Evolutionary conservation across 768 basidiomycete species (phyloP).

Genomic region (Zangia roseola): DNA sequence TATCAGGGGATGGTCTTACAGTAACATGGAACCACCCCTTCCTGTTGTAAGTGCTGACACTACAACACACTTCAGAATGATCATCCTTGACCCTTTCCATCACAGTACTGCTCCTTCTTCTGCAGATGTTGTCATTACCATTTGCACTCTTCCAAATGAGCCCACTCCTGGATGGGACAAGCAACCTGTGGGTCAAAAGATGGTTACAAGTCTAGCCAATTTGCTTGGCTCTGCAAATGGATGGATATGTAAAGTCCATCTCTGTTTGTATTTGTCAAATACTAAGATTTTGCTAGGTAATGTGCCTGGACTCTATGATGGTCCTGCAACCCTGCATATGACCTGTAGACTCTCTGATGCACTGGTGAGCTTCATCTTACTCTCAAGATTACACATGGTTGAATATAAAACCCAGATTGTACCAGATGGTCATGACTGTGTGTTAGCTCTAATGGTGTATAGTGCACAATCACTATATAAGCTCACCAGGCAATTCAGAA

Average conservation of each 20-base stretch:
- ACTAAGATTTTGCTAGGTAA: not conserved
- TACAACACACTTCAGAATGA: not conserved
- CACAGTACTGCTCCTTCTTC: not conserved
- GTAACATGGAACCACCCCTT: constrained; percentile 1
- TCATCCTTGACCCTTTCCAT: not conserved
- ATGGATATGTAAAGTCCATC: not conserved
- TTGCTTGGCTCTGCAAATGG: not conserved
- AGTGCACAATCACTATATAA: no score
- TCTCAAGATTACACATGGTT: not conserved
- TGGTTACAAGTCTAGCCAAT: not conserved
- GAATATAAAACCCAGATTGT: not conserved
- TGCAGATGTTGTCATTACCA: not conserved
- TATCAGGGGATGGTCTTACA: not conserved
- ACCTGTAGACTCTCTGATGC: not conserved
- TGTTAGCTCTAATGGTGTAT: no score
- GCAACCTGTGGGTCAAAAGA: not conserved
- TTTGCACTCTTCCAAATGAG: not conserved
- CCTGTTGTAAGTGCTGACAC: not conserved
- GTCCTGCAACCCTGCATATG: not conserved
- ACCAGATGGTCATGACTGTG: constrained; percentile 4
- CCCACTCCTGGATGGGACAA: not conserved
- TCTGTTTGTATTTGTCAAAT: not conserved
- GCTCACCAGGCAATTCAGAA: no score
- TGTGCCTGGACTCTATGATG: not conserved
- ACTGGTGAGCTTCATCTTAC: not conserved